Conservation (phyloP, 257 asterid species). For the Cordia subcordata region DNA sequence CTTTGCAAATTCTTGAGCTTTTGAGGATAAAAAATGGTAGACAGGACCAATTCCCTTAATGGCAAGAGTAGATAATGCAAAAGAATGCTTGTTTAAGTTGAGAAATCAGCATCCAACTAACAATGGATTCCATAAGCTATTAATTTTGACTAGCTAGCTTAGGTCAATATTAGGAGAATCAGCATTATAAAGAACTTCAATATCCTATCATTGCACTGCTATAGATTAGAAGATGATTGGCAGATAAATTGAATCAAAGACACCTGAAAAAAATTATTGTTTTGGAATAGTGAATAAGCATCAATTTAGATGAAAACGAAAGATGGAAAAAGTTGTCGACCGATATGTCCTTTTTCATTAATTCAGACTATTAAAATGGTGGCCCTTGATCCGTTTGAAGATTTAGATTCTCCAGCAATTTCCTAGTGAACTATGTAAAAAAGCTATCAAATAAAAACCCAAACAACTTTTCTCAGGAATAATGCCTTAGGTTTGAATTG, state of each 20-base stretch:
- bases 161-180: conserved; percentile 24
- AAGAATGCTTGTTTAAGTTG: conserved; percentile 26
- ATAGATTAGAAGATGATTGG: conserved; percentile 26
- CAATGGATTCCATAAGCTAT: conserved; percentile 40
- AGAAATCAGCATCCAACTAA: conserved; percentile 35
- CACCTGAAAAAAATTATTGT: conserved; percentile 2
- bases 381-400: not conserved
- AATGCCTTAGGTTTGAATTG: too few species aligned
- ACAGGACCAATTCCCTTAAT: conserved; percentile 15
- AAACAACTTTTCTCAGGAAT: too few species aligned
- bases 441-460: too few species aligned
- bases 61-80: conserved; percentile 29
- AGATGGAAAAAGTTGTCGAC: conserved; percentile 17
- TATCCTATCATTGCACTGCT: conserved; percentile 25
- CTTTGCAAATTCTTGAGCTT: not conserved
- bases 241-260: conserved; percentile 12
- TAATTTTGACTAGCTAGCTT: conserved; percentile 76
- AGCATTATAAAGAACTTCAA: conserved; percentile 16
- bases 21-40: conserved; percentile 3
- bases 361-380: conserved; percentile 4
- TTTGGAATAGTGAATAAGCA: conserved; percentile 14
- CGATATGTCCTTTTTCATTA: conserved; percentile 18
- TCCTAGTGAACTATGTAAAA: conserved; percentile 6
- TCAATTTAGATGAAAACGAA: conserved; percentile 22
- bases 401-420: conserved; percentile 4